These are phyloP conservation scores for Ophiostoma tasmaniense DNA, from an alignment of 2,329 filamentous ascomycete species.

Conservation along the genomic window DNA sequence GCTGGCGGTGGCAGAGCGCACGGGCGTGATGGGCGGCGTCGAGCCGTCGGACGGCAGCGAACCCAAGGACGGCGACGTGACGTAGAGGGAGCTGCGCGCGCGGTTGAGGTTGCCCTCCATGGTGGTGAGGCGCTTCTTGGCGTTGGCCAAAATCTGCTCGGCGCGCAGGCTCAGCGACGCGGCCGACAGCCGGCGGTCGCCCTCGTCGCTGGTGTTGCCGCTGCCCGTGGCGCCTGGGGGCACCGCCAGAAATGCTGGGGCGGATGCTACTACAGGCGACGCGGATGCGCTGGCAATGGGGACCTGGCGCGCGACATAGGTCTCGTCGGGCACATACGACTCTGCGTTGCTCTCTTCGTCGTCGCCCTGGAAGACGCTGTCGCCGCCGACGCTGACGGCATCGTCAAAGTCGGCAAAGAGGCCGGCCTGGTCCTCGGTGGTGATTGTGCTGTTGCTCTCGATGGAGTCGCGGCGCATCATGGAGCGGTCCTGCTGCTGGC, in stretches of 20 bases:
- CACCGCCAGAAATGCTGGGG: constrained; percentile 14
- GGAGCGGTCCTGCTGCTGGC: constrained; percentile 23
- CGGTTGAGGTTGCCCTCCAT: constrained; percentile 89
- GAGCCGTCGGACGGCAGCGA: constrained; percentile 47
- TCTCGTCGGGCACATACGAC: constrained; percentile 41
- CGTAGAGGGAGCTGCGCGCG: constrained; percentile 60
- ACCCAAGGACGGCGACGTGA: constrained; percentile 56
- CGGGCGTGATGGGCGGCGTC: constrained; percentile 42
- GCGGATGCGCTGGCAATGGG: background rate
- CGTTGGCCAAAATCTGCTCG: constrained; percentile 85
- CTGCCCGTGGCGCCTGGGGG: constrained; percentile 10
- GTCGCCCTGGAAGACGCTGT: constrained; percentile 58
- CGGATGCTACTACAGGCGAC: background rate
- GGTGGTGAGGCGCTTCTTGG: constrained; percentile 81
- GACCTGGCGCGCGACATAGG: constrained; percentile 24
- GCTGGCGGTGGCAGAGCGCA: constrained; percentile 32
- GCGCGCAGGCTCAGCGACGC: constrained; percentile 67
- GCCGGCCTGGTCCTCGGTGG: constrained; percentile 39
- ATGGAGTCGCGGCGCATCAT: constrained; percentile 41
- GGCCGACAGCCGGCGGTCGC: constrained; percentile 29
- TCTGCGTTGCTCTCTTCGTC: constrained; percentile 59
- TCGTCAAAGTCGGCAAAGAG: constrained; percentile 56
- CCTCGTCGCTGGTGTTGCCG: constrained; percentile 39
- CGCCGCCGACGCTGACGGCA: constrained; percentile 51
- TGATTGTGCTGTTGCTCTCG: constrained; percentile 55